phyloP scores from a whole-genome alignment of 83 land plant species.

The Isoetes engelmannii region DNA sequence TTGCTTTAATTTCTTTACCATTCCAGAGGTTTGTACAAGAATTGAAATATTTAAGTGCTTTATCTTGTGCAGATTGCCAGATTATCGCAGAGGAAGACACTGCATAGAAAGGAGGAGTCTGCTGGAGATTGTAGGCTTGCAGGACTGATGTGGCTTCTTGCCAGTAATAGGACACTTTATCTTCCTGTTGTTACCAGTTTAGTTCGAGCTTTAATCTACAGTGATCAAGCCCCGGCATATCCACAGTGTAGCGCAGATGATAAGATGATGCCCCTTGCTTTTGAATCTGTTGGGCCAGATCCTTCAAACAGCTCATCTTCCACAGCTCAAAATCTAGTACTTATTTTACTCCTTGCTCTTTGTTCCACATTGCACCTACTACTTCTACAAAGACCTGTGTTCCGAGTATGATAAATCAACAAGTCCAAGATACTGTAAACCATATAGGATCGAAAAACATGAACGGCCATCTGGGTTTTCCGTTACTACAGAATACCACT shows the following conservation, averaged over 20 bases:
- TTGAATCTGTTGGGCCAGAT: conserved; percentile 49
- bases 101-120: conserved; percentile 34
- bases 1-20: too few relatives aligned
- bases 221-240: conserved; percentile 39
- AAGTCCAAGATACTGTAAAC: too few relatives aligned
- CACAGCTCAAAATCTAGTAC: not conserved
- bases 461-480: too few relatives aligned
- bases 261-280: conserved; percentile 85
- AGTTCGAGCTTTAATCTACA: conserved; percentile 71
- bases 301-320: conserved; percentile 21
- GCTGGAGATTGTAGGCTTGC: conserved; percentile 65
- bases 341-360: too few relatives aligned
- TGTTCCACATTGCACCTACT: too few relatives aligned
- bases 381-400: too few relatives aligned
- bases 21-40: not conserved
- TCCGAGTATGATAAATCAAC: too few relatives aligned
- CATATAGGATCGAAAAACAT: too few relatives aligned
- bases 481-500: too few relatives aligned
- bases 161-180: conserved; percentile 64
- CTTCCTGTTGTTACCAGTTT: conserved; percentile 82
- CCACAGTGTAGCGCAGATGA: conserved; percentile 61
- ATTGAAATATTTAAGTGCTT: too few relatives aligned
- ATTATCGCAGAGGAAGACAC: not conserved
- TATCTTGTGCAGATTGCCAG: not conserved
- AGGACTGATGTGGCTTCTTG: conserved; percentile 81